Percentiles rank a stretch among this genome's conserved stretches.
These are phyloP conservation scores for Sporothrix globosa DNA, from an alignment of 2,329 filamentous ascomycete genomes.

Conservation along the genomic window DNA sequence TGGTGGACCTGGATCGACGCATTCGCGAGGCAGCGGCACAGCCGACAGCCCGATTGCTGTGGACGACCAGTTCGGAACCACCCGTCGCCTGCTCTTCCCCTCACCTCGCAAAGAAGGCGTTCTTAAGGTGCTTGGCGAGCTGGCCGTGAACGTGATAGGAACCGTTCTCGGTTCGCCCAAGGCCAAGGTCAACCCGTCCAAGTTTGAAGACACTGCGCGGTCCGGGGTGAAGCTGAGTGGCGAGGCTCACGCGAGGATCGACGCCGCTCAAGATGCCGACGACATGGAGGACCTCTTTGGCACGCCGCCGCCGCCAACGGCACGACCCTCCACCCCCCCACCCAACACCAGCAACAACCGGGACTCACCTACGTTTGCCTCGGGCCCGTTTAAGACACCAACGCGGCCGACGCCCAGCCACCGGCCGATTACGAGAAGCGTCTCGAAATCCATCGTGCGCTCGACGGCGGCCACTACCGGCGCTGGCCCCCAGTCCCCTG, in stretches of 20 bases:
- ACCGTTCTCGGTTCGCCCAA: slow-evolving; percentile 39
- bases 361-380: slow-evolving; percentile 44
- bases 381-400: slow-evolving; percentile 62
- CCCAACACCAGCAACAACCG: slow-evolving; percentile 44
- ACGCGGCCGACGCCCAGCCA: slow-evolving; percentile 64
- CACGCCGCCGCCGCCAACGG: slow-evolving; percentile 48
- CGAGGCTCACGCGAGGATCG: slow-evolving; percentile 49
- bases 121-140: slow-evolving; percentile 63
- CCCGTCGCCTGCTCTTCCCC: slow-evolving; percentile 74
- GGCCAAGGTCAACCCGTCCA: slow-evolving; percentile 41
- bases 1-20: slow-evolving; percentile 51
- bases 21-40: slow-evolving; percentile 60
- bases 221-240: slow-evolving; percentile 37
- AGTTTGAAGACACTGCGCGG: slow-evolving; percentile 17
- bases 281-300: slow-evolving; percentile 66
- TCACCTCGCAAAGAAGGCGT: slow-evolving; percentile 70
- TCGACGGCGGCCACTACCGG: slow-evolving; percentile 45
- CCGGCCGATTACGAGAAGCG: slow-evolving; percentile 63
- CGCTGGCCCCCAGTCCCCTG: slow-evolving; percentile 49
- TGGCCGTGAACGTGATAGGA: slow-evolving; percentile 55
- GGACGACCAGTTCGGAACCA: slow-evolving; percentile 57
- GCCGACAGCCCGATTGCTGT: slow-evolving; percentile 60
- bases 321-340: slow-evolving; percentile 56
- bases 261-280: slow-evolving; percentile 34
- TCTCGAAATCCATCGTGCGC: slow-evolving; percentile 57